Evolutionary conservation across 768 basidiomycete genomes (phyloP), one percentile per base, ranked within the genome.

Genomic region (Trametes cinnabarina): DNA sequence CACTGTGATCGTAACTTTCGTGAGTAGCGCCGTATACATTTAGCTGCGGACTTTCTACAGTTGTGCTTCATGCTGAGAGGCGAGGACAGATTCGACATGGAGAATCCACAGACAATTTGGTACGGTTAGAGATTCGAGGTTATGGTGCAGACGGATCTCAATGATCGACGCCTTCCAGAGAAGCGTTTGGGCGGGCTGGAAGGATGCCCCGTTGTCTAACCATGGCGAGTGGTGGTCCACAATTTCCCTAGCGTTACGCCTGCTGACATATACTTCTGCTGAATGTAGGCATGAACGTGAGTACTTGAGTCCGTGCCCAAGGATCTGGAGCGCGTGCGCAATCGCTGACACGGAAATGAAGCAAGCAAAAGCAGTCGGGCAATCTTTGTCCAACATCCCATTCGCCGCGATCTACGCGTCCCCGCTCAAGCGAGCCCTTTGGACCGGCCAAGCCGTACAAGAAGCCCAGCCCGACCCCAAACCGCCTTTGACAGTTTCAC

Each of bases 41-140:
- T 12, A 12, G 30, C 30, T 32, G 12, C 30, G 12, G 12, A n/a
- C n/a, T n/a, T n/a, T n/a, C n/a, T n/a, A n/a, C n/a, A n/a, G n/a
- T n/a, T n/a, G n/a, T n/a, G n/a, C n/a, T n/a, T n/a, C n/a, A n/a
- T n/a, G n/a, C n/a, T n/a, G n/a, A n/a, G n/a, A n/a, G n/a, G n/a
- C n/a, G n/a, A n/a, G 30, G 30, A 40, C 56, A 91, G 88, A 76
- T 90, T 63, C 77, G 90, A 51, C 90, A 92, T 68, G 90, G 84
- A 26, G 87, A 92, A 65, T 89, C 89, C 8, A 82, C 79, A 32
- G 90, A 92, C 63, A 92, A 92, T 63, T 61, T 86, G 66, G 89
- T 88, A 47, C 46, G 82, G 67, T 34, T n/a, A 50, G 19, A n/a
- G n/a, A n/a, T n/a, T n/a, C n/a, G n/a, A n/a, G n/a, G n/a, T n/a